These are phyloP conservation scores for Exophiala sideris DNA, from an alignment of 2,329 filamentous ascomycete genomes.

Conservation along the genomic window DNA sequence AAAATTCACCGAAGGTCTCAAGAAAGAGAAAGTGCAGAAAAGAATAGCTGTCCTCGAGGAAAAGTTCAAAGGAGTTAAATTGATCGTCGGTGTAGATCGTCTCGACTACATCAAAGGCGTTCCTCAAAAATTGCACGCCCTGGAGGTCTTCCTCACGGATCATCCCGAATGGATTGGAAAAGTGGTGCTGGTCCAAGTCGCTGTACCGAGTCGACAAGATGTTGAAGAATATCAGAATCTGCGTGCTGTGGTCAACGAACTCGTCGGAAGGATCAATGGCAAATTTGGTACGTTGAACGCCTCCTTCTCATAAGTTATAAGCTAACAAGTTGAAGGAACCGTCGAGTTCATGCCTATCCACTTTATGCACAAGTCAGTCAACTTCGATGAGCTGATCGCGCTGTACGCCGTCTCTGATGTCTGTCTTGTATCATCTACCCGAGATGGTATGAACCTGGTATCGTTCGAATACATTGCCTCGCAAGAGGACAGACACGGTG, in stretches of 20 bases:
- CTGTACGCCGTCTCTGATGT: slow-evolving; percentile 90
- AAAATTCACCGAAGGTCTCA: slow-evolving; percentile 85
- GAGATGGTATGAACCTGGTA: slow-evolving; percentile 98
- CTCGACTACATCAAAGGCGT: slow-evolving; percentile 99
- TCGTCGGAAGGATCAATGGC: slow-evolving; percentile 95
- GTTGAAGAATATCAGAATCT: slow-evolving; percentile 98
- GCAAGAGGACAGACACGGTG: slow-evolving; percentile 83
- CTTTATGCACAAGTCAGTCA: slow-evolving; percentile 94
- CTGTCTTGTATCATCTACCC: slow-evolving; percentile 89
- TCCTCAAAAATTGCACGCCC: slow-evolving; percentile 91
- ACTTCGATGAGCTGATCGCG: slow-evolving; percentile 90
- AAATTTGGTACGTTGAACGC: slow-evolving; percentile 63
- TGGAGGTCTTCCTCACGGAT: slow-evolving; percentile 94
- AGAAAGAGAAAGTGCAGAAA: slow-evolving; percentile 81
- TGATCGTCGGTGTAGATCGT: slow-evolving; percentile 94
- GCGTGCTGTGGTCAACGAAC: slow-evolving; percentile 90
- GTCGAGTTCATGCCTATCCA: slow-evolving; percentile 99
- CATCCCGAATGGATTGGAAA: slow-evolving; percentile 98
- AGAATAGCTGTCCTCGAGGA: slow-evolving; percentile 79
- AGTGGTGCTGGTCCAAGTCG: slow-evolving; percentile 92
- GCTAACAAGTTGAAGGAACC: slow-evolving; percentile 55
- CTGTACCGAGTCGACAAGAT: slow-evolving; percentile 89
- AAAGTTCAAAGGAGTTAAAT: slow-evolving; percentile 93
- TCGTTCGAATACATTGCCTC: slow-evolving; percentile 98
- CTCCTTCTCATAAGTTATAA: slow-evolving; percentile 4